Evolutionary conservation across 305 asterid species (phyloP).

Genomic region (Fraxinus albicans): DNA sequence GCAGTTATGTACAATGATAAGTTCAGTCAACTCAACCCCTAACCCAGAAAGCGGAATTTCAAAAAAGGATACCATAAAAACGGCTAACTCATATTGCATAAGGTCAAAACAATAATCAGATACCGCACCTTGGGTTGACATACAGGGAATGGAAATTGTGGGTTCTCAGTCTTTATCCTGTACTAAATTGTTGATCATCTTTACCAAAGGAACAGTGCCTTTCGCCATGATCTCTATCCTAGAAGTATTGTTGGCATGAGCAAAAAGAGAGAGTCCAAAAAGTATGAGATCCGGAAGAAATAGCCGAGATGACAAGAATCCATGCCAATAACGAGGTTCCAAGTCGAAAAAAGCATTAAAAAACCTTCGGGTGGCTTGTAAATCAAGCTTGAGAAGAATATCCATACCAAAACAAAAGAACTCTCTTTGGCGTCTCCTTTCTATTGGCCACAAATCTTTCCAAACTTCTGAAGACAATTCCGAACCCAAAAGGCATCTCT

Average conservation of each 20-base stretch:
- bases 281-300: slow-evolving; percentile 78
- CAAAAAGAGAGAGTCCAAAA: slow-evolving; percentile 78
- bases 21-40: neutral
- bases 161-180: slow-evolving; percentile 57
- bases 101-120: slow-evolving; percentile 13
- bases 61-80: neutral
- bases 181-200: slow-evolving; percentile 74
- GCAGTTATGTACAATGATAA: neutral
- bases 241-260: slow-evolving; percentile 69
- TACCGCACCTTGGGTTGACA: neutral
- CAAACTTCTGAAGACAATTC: slow-evolving; percentile 74
- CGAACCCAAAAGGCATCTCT: slow-evolving; percentile 39
- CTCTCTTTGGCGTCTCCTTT: slow-evolving; percentile 94
- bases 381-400: slow-evolving; percentile 80
- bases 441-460: slow-evolving; percentile 95
- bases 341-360: slow-evolving; percentile 83
- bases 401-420: slow-evolving; percentile 98
- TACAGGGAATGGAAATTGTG: slow-evolving; percentile 2
- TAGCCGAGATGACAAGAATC: slow-evolving; percentile 86
- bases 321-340: slow-evolving; percentile 96
- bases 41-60: slow-evolving; percentile 1
- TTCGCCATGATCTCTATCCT: slow-evolving; percentile 90
- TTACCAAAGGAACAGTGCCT: slow-evolving; percentile 81
- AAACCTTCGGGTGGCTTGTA: slow-evolving; percentile 79
- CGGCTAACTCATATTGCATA: slow-evolving; percentile 24